Conservation (phyloP, 208 protist genomes). For the Trypanosoma mega region DNA sequence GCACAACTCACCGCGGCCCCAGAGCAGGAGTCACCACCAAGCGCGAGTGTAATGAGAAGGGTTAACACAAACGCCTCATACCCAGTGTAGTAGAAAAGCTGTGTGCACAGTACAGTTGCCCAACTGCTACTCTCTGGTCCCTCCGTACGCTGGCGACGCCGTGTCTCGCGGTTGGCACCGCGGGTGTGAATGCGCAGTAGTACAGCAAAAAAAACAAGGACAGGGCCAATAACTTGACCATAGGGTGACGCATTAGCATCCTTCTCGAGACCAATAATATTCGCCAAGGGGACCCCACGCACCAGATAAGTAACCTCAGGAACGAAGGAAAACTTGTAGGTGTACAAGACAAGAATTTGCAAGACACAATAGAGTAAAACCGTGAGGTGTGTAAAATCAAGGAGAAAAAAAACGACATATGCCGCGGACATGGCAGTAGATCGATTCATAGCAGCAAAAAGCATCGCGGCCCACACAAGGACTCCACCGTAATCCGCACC, state of each 20-base stretch:
- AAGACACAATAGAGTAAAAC: constrained; percentile 29
- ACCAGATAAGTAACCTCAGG: constrained; percentile 17
- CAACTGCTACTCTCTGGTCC: constrained; percentile 20
- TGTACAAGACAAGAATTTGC: constrained; percentile 26
- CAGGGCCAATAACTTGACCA: constrained; percentile 15
- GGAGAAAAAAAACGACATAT: constrained; percentile 29
- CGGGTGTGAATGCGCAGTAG: constrained; percentile 21
- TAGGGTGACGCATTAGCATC: neutral
- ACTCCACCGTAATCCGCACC: constrained; percentile 25
- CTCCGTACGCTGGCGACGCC: constrained; percentile 20
- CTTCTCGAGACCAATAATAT: constrained; percentile 26
- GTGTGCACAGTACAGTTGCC: constrained; percentile 19
- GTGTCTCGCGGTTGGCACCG: neutral
- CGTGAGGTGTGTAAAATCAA: constrained; percentile 23
- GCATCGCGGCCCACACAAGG: constrained; percentile 22
- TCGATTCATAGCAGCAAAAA: constrained; percentile 9
- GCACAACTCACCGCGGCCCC: constrained; percentile 7
- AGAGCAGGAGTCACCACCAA: constrained; percentile 2
- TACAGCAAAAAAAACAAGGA: constrained; percentile 28
- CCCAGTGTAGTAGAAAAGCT: constrained; percentile 21
- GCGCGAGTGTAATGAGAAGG: constrained; percentile 11
- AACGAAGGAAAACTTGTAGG: constrained; percentile 28
- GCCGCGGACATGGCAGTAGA: constrained; percentile 10
- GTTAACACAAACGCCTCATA: constrained; percentile 26
- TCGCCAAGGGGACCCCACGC: constrained; percentile 3